These are phyloP conservation scores for Tubosaeta sp. DNA, from an alignment of 768 basidiomycete species.

Conservation along the genomic window DNA sequence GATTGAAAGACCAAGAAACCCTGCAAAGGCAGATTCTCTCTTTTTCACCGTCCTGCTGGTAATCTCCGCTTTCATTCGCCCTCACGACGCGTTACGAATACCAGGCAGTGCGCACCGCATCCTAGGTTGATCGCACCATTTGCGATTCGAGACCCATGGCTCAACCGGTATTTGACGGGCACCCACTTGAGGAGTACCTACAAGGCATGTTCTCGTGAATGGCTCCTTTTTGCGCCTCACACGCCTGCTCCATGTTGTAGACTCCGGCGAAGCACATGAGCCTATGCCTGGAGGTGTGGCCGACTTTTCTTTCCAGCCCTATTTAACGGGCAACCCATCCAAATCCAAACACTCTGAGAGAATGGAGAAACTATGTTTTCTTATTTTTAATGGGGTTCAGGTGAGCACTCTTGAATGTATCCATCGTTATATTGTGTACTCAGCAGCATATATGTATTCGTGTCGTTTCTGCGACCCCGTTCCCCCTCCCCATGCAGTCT, in stretches of 20 bases:
- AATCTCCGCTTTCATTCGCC: conserved; percentile 20
- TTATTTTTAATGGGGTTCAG: conserved; percentile 27
- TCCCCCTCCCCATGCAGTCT: conserved; percentile 28
- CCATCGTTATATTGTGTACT: conserved; percentile 13
- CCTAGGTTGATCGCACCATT: neutral
- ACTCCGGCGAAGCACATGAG: conserved; percentile 54
- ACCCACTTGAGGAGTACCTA: conserved; percentile 71
- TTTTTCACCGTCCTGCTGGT: conserved; percentile 18
- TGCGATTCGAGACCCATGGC: conserved; percentile 46
- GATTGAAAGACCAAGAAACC: neutral
- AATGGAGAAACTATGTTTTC: conserved; percentile 26
- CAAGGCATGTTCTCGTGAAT: conserved; percentile 40
- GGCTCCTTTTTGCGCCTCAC: conserved; percentile 3
- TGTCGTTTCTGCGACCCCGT: neutral
- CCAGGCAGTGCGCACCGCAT: conserved; percentile 21
- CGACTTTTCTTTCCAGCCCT: conserved; percentile 29
- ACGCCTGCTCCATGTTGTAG: conserved; percentile 32
- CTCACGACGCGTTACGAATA: conserved; percentile 22
- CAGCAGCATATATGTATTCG: conserved; percentile 1
- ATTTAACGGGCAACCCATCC: conserved; percentile 6
- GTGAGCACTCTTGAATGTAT: conserved; percentile 30
- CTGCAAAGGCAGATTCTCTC: conserved; percentile 9
- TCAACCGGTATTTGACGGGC: conserved; percentile 72
- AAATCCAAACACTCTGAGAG: conserved; percentile 19
- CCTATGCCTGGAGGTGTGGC: conserved; percentile 53